These are phyloP conservation scores for Schizophyllum amplum DNA, from an alignment of 1,284 basidiomycete genomes.

Conservation along the genomic window DNA sequence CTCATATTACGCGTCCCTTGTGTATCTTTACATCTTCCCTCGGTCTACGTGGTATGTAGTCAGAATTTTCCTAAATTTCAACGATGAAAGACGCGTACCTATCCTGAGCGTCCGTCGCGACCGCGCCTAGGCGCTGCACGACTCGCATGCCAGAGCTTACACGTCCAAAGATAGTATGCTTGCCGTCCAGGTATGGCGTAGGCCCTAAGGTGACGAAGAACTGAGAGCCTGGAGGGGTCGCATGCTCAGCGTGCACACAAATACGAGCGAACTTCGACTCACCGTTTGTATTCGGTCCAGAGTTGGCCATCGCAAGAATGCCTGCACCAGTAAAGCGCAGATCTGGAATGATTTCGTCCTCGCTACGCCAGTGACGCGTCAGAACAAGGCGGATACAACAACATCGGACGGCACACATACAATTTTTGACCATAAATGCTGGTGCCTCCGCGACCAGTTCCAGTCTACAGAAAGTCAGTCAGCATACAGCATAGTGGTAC, in stretches of 20 bases:
- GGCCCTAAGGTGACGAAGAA: conserved; percentile 89
- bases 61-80: background rate
- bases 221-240: conserved; percentile 66
- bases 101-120: conserved; percentile 73
- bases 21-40: conserved; percentile 75
- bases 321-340: conserved; percentile 93
- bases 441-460: conserved; percentile 90
- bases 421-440: conserved; percentile 92
- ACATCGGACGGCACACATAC: conserved; percentile 36
- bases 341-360: conserved; percentile 84
- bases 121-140: conserved; percentile 73
- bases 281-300: conserved; percentile 92
- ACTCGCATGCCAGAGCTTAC: conserved; percentile 84
- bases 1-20: conserved; percentile 52
- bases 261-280: conserved; percentile 15
- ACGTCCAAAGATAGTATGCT: conserved; percentile 92
- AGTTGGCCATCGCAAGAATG: conserved; percentile 95
- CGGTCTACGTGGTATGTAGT: conserved; percentile 40
- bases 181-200: conserved; percentile 87
- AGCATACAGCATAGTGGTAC: background rate
- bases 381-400: background rate
- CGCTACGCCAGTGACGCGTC: conserved; percentile 29
- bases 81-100: conserved; percentile 36
- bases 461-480: conserved; percentile 37
- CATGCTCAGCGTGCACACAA: background rate